Conservation (phyloP, 306 rosid species). For the Neltuma alba region DNA sequence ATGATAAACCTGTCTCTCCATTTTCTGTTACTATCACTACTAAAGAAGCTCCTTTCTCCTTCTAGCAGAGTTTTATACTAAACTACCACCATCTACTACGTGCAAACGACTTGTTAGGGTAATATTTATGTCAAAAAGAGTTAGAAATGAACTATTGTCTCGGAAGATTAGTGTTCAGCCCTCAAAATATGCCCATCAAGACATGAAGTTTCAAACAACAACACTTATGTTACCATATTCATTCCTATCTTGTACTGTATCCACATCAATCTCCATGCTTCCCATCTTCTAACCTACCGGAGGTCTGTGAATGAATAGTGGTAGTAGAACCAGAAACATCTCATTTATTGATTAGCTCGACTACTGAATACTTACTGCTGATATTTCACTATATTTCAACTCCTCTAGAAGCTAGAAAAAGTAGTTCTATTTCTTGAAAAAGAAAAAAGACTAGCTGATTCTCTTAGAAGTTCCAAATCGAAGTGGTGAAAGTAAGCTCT, state of each 20-base stretch:
- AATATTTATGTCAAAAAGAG: background rate
- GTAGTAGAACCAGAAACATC: conserved; percentile 43
- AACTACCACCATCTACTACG: conserved; percentile 37
- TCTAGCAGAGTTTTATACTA: conserved; percentile 10
- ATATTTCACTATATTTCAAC: conserved; percentile 32
- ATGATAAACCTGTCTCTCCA: conserved; percentile 16
- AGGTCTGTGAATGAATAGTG: conserved; percentile 25
- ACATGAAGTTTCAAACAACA: background rate
- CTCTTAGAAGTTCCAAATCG: conserved; percentile 77
- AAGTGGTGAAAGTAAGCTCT: conserved; percentile 62
- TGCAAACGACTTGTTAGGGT: background rate
- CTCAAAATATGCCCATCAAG: background rate
- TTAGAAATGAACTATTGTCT: background rate
- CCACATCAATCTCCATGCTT: background rate
- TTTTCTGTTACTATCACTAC: conserved; percentile 21
- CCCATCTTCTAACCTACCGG: conserved; percentile 27
- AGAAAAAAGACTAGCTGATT: conserved; percentile 26
- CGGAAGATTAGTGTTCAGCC: background rate
- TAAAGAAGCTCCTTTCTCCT: conserved; percentile 15
- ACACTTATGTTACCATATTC: background rate
- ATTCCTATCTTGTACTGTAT: background rate
- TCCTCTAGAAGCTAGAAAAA: conserved; percentile 20
- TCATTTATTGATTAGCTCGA: conserved; percentile 38
- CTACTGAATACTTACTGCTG: conserved; percentile 7
- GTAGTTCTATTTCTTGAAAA: conserved; percentile 17